Conservation (phyloP, 257 asterid genomes). For the Coffea eugenioides region DNA sequence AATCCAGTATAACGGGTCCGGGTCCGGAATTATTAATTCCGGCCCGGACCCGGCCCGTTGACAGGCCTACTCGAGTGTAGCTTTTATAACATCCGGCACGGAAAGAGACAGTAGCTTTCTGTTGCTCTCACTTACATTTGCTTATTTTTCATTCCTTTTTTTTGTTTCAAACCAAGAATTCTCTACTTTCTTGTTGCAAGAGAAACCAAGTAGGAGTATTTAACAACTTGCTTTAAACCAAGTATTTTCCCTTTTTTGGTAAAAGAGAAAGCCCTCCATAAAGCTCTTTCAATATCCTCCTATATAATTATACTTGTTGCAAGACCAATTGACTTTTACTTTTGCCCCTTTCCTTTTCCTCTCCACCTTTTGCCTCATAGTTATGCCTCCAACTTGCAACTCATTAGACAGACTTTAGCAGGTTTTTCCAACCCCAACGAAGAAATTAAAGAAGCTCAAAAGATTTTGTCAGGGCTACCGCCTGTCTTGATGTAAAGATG, state of each 20-base stretch:
- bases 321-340: neutral
- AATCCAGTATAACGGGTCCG: no score
- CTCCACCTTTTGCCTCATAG: neutral
- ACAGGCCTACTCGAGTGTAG: no score
- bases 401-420: neutral
- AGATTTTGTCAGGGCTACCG: neutral
- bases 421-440: neutral
- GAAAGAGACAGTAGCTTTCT: no score
- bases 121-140: no score
- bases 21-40: no score
- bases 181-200: no score
- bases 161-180: no score
- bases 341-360: neutral
- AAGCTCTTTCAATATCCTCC: neutral
- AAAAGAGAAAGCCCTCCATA: constrained; percentile 10
- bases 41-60: no score
- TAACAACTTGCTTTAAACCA: neutral
- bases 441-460: neutral
- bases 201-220: no score
- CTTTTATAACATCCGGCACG: no score
- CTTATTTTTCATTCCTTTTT: no score
- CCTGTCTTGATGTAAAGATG: neutral
- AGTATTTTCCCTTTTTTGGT: neutral
- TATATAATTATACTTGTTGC: neutral
- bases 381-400: neutral